Base-by-base conservation (phyloP, 2,329 filamentous ascomycete genomes). In the Talaromyces sp. region DNA sequence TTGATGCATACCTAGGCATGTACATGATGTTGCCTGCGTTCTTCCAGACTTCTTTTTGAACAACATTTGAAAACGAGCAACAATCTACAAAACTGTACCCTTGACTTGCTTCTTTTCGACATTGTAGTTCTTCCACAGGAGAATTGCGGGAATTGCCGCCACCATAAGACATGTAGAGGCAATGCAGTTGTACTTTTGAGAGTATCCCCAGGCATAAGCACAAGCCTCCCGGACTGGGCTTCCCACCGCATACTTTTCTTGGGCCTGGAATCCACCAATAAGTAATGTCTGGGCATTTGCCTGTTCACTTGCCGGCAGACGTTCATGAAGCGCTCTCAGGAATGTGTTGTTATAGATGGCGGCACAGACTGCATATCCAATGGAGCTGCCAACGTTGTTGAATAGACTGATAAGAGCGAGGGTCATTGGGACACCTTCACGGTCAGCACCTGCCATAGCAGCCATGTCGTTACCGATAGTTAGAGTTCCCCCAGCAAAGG, bases 321-420 rank as follows among this genome's bases (percentile, higher is more conserved):
- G 71, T 22, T 64, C 63, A 29, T 57, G 55, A 10, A 86, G 73
- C 0, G 75, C 73, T 2, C 70, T 62, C 8, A 76, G 76, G 67
- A 87, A 83, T 1, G 80, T 78, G 54, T 80, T 77, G 2, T 79
- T 82, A 81, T 84, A 88, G 57, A 88, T 84, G 20, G 63, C 59
- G 3, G 65, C 61, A 1, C 60, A 55, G 19, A 70, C 67, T 2
- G 68, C 66, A 16, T 57, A 54, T 1, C 73, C 73, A 13, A 73
- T 66, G 2, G 71, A 65, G 4, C 68, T 66, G 1, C 73, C 73
- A 2, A 75, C 50, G 22, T 62, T 74, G 19, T 62, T 58, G 52
- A 66, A 71, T 9, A 75, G 56, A 9, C 68, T 66, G 19, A 75
- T 49, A 11, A 75, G 47, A 8, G 73, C 67, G 11, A 75, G 63